Percentiles rank a stretch among this genome's conserved stretches.
phyloP scores from a whole-genome alignment of 2,329 filamentous ascomycete species.

The Ceratocystis lukuohia region DNA sequence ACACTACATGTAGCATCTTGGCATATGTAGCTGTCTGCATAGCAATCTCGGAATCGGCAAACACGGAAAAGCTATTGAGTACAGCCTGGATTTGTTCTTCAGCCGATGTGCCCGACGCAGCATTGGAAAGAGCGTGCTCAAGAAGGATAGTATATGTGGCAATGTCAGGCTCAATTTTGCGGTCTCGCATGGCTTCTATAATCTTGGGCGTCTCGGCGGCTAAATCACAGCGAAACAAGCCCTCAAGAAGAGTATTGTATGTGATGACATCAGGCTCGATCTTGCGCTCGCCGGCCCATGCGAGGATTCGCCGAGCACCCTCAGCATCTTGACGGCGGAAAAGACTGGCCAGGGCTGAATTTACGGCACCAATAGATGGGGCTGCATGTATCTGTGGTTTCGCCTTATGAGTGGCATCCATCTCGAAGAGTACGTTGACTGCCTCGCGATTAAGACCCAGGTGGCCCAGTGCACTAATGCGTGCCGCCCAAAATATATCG shows the following conservation, averaged over 20 bases:
- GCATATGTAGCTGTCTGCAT: conserved; percentile 52
- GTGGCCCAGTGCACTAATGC: conserved; percentile 52
- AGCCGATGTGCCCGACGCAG: conserved; percentile 25
- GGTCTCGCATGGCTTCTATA: conserved; percentile 44
- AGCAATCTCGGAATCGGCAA: conserved; percentile 43
- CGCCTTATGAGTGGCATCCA: conserved; percentile 32
- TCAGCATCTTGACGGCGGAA: conserved; percentile 35
- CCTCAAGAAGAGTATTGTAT: conserved; percentile 57
- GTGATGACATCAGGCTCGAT: conserved; percentile 44
- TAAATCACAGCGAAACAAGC: conserved; percentile 39
- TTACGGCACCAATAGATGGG: conserved; percentile 53
- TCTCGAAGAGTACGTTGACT: conserved; percentile 51
- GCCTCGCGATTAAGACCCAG: conserved; percentile 40
- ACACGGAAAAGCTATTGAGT: conserved; percentile 40
- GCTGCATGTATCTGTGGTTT: conserved; percentile 31
- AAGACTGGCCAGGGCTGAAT: conserved; percentile 54
- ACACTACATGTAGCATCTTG: conserved; percentile 54
- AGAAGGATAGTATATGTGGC: conserved; percentile 63
- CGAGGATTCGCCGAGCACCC: conserved; percentile 41
- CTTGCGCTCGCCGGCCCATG: conserved; percentile 43
- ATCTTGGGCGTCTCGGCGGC: conserved; percentile 37
- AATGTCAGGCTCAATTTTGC: conserved; percentile 45
- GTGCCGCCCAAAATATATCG: conserved; percentile 52
- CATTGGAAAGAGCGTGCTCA: conserved; percentile 36
- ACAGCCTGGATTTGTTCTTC: conserved; percentile 39